phyloP scores from a whole-genome alignment of 305 asterid species.

The Caryopteris hybrid region DNA sequence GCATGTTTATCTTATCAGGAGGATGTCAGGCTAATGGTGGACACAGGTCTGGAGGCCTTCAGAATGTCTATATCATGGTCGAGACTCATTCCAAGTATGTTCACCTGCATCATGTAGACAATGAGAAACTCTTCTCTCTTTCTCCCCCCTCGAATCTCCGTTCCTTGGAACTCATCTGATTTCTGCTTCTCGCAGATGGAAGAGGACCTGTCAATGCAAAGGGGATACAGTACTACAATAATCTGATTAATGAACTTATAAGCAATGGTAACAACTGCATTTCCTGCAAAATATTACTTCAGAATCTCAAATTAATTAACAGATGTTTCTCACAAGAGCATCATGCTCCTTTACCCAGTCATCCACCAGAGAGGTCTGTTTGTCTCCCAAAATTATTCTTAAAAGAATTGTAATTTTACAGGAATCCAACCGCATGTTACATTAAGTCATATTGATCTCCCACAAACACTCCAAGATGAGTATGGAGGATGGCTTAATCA shows the following conservation, averaged over 20 bases:
- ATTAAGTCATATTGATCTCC: conserved; percentile 46
- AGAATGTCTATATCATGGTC: conserved; percentile 50
- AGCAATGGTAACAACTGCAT: conserved; percentile 35
- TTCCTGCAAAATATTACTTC: not conserved
- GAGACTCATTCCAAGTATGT: conserved; percentile 52
- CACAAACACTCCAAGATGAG: conserved; percentile 56
- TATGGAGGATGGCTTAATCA: conserved; percentile 52
- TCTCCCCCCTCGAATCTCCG: not conserved
- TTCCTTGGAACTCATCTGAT: not conserved
- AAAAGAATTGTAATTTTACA: conserved; percentile 11
- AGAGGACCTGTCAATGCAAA: conserved; percentile 47
- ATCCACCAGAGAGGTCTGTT: too few species aligned
- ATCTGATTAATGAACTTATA: conserved; percentile 44
- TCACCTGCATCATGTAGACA: not conserved
- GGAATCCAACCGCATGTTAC: conserved; percentile 60
- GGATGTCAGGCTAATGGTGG: conserved; percentile 31
- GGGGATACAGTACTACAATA: conserved; percentile 52
- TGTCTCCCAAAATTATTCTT: not conserved
- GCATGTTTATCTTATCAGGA: conserved; percentile 23
- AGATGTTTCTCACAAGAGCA: too few species aligned
- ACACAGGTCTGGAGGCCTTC: conserved; percentile 33
- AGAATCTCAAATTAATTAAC: not conserved
- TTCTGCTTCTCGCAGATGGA: conserved; percentile 39
- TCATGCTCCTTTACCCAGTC: too few species aligned
- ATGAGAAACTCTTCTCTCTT: not conserved